Conservation (phyloP, 2,329 filamentous ascomycete species). For the Beauveria rudraprayagi region DNA sequence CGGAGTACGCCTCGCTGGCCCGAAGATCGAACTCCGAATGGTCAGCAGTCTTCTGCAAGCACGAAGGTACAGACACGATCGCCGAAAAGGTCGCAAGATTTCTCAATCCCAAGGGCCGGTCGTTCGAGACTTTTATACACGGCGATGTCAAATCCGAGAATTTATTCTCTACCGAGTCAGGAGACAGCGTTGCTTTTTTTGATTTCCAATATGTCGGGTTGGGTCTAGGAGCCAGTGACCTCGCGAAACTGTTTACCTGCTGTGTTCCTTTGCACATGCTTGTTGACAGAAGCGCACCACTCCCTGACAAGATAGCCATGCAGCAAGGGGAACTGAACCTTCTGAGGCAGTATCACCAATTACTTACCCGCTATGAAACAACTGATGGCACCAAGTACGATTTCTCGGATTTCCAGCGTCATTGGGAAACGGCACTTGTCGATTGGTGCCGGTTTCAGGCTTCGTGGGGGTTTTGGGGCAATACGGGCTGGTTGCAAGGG, state of each 20-base stretch:
- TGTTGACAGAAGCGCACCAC: conserved; percentile 15
- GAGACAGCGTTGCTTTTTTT: conserved; percentile 51
- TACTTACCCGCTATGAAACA: conserved; percentile 18
- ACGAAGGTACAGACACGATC: conserved; percentile 25
- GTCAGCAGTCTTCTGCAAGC: conserved; percentile 39
- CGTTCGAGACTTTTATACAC: conserved; percentile 52
- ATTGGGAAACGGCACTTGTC: conserved; percentile 60
- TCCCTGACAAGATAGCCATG: conserved; percentile 39
- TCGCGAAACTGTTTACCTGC: conserved; percentile 60
- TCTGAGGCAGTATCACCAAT: conserved; percentile 40
- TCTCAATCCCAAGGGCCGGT: conserved; percentile 36
- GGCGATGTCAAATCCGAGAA: conserved; percentile 66
- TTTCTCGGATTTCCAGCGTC: conserved; percentile 45
- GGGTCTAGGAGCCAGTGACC: conserved; percentile 56
- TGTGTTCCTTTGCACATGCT: conserved; percentile 52
- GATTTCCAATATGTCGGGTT: conserved; percentile 63
- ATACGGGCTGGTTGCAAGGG: conserved; percentile 49
- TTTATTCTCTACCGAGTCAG: conserved; percentile 46
- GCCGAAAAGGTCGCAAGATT: conserved; percentile 46
- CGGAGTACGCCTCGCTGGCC: conserved; percentile 44
- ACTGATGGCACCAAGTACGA: conserved; percentile 30
- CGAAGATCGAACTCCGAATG: conserved; percentile 45
- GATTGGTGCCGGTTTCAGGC: conserved; percentile 59
- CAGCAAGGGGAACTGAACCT: conserved; percentile 40
- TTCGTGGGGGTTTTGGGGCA: conserved; percentile 55